Evolutionary conservation across 352 stramenopile species (phyloP).

Genomic region (Thraustochytrium sp.): DNA sequence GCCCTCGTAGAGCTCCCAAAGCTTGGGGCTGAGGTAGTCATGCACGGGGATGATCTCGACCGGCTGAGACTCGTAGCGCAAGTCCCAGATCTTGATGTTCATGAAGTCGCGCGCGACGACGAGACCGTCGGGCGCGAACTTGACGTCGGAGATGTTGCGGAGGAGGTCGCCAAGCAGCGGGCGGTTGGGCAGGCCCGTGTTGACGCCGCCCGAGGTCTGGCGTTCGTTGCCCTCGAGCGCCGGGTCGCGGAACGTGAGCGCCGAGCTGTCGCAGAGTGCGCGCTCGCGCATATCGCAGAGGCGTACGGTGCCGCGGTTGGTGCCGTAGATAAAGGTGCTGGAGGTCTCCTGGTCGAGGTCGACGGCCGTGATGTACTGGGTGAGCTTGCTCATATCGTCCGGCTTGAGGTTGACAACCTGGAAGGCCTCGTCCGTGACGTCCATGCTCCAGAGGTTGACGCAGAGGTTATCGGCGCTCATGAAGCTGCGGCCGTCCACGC

Average conservation of each 20-base stretch:
- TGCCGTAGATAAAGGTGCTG: conserved; percentile 89
- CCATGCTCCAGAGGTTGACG: conserved; percentile 87
- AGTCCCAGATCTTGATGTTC: conserved; percentile 89
- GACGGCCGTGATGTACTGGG: conserved; percentile 85
- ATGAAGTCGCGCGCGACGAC: conserved; percentile 88
- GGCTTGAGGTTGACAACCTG: conserved; percentile 92
- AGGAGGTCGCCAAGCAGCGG: conserved; percentile 10
- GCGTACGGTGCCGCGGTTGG: conserved; percentile 79
- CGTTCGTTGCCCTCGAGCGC: background rate
- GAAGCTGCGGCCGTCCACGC: conserved; percentile 81
- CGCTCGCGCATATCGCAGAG: conserved; percentile 80
- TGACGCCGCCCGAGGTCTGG: background rate
- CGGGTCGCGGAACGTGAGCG: conserved; percentile 12
- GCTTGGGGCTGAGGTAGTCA: conserved; percentile 73
- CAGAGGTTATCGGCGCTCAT: conserved; percentile 86
- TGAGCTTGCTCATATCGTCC: conserved; percentile 89
- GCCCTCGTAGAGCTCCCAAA: conserved; percentile 84
- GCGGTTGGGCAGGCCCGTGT: background rate
- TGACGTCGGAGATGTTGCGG: conserved; percentile 25
- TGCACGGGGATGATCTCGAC: conserved; percentile 86
- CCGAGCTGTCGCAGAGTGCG: background rate
- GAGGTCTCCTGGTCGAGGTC: conserved; percentile 83
- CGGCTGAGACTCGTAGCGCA: conserved; percentile 82
- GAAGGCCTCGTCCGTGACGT: conserved; percentile 76
- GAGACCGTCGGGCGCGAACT: conserved; percentile 61